Evolutionary conservation across 1,284 basidiomycete species (phyloP), one percentile per base, ranked within the genome.

Genomic region (Ustilago hordei): DNA sequence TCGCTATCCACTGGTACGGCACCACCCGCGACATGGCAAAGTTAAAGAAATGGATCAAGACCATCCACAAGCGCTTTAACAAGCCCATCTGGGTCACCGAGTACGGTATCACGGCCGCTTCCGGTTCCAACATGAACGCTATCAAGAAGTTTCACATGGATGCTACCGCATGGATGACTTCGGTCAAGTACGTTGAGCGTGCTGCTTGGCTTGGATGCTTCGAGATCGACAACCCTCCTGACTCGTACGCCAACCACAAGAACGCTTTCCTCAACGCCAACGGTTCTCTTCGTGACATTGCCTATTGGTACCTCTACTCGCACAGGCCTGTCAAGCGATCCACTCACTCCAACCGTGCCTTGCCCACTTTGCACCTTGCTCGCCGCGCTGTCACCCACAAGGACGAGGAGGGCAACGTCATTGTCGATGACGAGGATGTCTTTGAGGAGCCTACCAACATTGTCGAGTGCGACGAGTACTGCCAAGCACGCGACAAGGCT

Each of bases 1-100:
- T 82, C n/a, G 84, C 84, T 35, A 64, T 85, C 57, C 84, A 85
- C 80, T 85, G 83, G 81, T 85, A 85, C 77, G 84, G 84, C 43
- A 72, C 79, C 43, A 70, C 55, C 47, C 48, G 64, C n/a, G 81
- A 85, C 70, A 62, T 82, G 41, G 68, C 53, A 39, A 53, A 64
- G 6, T 69, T 85, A 54, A 81, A 81, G 55, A 64, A 63, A 47
- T 85, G 78, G 79, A 53, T 85, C 65, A 56, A 73, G 59, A 69
- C 69, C 47, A 72, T 84, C 32, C 74, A 81, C 79, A 72, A 69
- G 15, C 63, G 58, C 17, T 82, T 78, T 71, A 67, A 75, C 55
- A 63, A 74, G 62, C 80, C 78, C 62, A 74, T 85, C 66, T 85
- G 84, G 84, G 60, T 85, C 55, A 84, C 83, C 55, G 84, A 85